Evolutionary conservation across 768 basidiomycete genomes (phyloP).

Genomic region (Lactifluus rugatus): DNA sequence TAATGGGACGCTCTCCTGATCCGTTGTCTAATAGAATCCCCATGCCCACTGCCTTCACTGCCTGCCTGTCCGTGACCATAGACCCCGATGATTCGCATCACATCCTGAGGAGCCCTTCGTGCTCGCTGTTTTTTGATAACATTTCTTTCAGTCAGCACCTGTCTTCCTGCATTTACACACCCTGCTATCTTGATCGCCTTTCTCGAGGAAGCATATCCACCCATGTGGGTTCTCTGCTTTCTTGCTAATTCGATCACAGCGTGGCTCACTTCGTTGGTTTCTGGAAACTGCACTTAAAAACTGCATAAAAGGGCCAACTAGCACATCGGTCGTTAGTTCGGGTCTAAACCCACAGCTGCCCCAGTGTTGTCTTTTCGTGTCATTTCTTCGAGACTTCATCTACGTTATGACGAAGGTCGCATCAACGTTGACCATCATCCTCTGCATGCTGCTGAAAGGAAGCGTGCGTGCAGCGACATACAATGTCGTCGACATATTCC

Average conservation of each 20-base stretch:
- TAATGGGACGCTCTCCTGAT: no score
- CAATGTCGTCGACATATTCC: conserved; percentile 34
- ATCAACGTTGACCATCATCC: neutral
- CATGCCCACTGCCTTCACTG: no score
- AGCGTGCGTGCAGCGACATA: conserved; percentile 40
- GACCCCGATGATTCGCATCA: neutral
- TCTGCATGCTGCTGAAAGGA: conserved; percentile 23
- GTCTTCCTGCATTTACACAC: neutral
- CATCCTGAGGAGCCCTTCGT: no score
- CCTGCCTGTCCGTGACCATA: neutral
- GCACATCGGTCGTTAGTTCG: neutral
- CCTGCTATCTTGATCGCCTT: neutral
- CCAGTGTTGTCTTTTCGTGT: neutral
- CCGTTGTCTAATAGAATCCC: no score
- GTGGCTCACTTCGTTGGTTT: neutral
- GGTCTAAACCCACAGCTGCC: neutral
- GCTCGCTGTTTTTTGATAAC: no score
- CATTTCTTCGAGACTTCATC: neutral
- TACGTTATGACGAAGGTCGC: neutral
- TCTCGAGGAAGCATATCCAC: neutral
- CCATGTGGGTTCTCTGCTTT: neutral
- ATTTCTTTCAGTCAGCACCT: no score
- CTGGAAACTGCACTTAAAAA: neutral
- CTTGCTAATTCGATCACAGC: neutral
- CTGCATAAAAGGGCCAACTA: neutral